Conservation (phyloP, 2,329 filamentous ascomycete species). For the Verticillium nonalfalfae region DNA sequence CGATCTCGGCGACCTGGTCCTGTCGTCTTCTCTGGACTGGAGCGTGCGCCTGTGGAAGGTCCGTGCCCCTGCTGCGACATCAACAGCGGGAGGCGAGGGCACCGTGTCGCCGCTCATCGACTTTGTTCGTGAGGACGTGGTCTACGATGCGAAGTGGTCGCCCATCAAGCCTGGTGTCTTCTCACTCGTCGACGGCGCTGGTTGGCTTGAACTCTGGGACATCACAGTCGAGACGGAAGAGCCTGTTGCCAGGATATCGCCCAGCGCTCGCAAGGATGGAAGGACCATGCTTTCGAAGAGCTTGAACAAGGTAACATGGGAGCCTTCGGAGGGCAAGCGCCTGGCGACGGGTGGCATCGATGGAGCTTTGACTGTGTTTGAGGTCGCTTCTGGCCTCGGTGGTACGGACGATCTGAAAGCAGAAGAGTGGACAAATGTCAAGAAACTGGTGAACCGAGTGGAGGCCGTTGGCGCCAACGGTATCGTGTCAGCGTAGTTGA, state of each 20-base stretch:
- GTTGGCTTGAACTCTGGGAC: slow-evolving; percentile 92
- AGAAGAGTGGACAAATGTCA: slow-evolving; percentile 91
- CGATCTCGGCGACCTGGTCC: slow-evolving; percentile 87
- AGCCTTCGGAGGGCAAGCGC: slow-evolving; percentile 78
- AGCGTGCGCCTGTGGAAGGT: slow-evolving; percentile 96
- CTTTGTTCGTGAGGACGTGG: slow-evolving; percentile 88
- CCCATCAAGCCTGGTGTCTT: slow-evolving; percentile 93
- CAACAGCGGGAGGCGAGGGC: slow-evolving; percentile 48
- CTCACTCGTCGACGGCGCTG: slow-evolving; percentile 87
- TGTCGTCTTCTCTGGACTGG: slow-evolving; percentile 94
- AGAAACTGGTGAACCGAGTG: slow-evolving; percentile 75
- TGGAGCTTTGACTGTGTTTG: slow-evolving; percentile 85
- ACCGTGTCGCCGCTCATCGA: slow-evolving; percentile 73
- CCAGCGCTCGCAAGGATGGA: slow-evolving; percentile 59
- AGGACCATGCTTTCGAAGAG: slow-evolving; percentile 72
- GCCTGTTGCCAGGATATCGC: slow-evolving; percentile 73
- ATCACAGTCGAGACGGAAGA: slow-evolving; percentile 89
- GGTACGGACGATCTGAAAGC: slow-evolving; percentile 77
- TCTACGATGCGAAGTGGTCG: slow-evolving; percentile 95
- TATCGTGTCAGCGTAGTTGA: slow-evolving; percentile 29
- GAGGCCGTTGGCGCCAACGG: slow-evolving; percentile 55
- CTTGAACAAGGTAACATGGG: slow-evolving; percentile 93
- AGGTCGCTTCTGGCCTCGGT: slow-evolving; percentile 76
- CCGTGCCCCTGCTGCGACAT: slow-evolving; percentile 69
- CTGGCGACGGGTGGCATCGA: slow-evolving; percentile 90